Conservation (phyloP, 1,139 yeast species). For the Kodamaea alishanica region DNA sequence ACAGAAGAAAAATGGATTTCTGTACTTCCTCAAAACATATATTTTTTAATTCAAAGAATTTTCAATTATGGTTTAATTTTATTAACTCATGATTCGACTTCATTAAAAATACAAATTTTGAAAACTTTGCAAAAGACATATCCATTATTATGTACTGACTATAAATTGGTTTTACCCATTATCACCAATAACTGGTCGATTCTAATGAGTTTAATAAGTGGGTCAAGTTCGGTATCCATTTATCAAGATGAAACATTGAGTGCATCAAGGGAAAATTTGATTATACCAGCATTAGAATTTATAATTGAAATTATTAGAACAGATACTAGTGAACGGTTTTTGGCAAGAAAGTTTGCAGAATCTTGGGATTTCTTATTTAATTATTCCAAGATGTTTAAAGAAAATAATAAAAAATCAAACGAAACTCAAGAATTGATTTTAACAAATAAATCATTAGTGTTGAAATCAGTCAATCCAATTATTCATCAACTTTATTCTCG, state of each 20-base stretch:
- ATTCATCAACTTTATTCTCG: slow-evolving; percentile 16
- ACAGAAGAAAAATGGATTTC: slow-evolving; percentile 51
- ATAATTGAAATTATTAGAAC: slow-evolving; percentile 26
- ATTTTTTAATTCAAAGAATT: slow-evolving; percentile 56
- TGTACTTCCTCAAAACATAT: slow-evolving; percentile 57
- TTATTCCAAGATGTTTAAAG: slow-evolving; percentile 15
- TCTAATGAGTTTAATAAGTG: slow-evolving; percentile 15
- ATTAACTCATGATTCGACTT: slow-evolving; percentile 62
- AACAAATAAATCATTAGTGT: slow-evolving; percentile 3
- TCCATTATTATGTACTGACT: slow-evolving; percentile 63
- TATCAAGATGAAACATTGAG: slow-evolving; percentile 4
- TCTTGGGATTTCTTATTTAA: slow-evolving; percentile 30
- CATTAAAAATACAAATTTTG: slow-evolving; percentile 55
- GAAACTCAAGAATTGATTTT: slow-evolving; percentile 2
- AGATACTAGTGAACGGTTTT: slow-evolving; percentile 31
- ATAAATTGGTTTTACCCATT: slow-evolving; percentile 58
- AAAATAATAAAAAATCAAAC: neutral
- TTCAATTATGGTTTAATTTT: slow-evolving; percentile 67
- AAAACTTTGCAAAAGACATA: slow-evolving; percentile 46
- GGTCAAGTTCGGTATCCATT: slow-evolving; percentile 7
- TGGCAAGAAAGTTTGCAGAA: slow-evolving; percentile 35
- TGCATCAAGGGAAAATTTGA: slow-evolving; percentile 10
- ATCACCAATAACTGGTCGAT: slow-evolving; percentile 71
- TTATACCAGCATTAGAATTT: slow-evolving; percentile 22
- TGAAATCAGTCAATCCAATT: slow-evolving; percentile 13